These are phyloP conservation scores for Macrolepiota fuliginosa DNA, from an alignment of 768 basidiomycete genomes.

Conservation along the genomic window DNA sequence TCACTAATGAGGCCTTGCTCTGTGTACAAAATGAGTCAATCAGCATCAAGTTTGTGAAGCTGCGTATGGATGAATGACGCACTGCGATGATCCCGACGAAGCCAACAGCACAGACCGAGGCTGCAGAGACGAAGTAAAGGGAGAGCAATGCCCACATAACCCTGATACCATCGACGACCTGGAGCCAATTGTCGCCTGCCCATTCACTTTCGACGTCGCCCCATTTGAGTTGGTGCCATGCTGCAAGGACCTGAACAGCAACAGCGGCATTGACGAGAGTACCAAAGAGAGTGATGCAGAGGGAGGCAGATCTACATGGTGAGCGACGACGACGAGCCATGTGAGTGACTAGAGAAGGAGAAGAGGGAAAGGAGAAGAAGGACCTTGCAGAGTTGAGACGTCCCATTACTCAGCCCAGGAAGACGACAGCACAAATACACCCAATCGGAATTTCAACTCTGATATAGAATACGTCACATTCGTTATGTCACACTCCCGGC, in stretches of 20 bases:
- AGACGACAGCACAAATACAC: slow-evolving; percentile 6
- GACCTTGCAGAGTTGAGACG: slow-evolving; percentile 9
- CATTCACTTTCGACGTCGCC: slow-evolving; percentile 18
- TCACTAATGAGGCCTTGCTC: slow-evolving; percentile 64
- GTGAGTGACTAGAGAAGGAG: neutral
- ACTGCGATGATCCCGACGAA: slow-evolving; percentile 72
- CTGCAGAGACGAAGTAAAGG: slow-evolving; percentile 64
- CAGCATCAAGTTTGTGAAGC: slow-evolving; percentile 1
- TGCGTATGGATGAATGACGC: slow-evolving; percentile 19
- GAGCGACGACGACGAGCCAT: slow-evolving; percentile 9
- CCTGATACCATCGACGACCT: slow-evolving; percentile 39
- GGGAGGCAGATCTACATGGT: slow-evolving; percentile 23
- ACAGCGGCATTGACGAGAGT: slow-evolving; percentile 20
- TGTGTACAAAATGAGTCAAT: slow-evolving; percentile 22
- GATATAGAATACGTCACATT: neutral
- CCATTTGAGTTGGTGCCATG: slow-evolving; percentile 22
- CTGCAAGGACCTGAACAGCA: slow-evolving; percentile 21
- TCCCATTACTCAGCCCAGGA: slow-evolving; percentile 10
- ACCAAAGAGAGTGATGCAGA: slow-evolving; percentile 25
- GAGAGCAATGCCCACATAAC: slow-evolving; percentile 62
- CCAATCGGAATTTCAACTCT: neutral
- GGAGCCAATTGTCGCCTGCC: slow-evolving; percentile 14
- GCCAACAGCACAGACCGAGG: slow-evolving; percentile 62
- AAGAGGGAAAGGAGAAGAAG: slow-evolving; percentile 4
- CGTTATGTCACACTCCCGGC: slow-evolving; percentile 1